phyloP scores from a whole-genome alignment of 2,329 filamentous ascomycete species.

The Cercospora beticola region DNA sequence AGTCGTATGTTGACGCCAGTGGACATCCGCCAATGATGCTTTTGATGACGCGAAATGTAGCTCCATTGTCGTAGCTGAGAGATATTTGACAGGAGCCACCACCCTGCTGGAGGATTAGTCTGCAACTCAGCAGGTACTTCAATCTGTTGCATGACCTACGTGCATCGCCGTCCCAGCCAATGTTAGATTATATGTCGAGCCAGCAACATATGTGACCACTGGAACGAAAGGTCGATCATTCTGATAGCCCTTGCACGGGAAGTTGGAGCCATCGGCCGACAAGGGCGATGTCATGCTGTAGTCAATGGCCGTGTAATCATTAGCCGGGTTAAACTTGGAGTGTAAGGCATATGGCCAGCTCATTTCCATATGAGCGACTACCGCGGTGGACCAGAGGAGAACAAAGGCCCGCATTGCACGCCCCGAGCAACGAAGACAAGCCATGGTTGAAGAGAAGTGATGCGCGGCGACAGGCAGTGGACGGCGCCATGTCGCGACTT shows the following conservation, averaged over 20 bases:
- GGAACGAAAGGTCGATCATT: constrained; percentile 51
- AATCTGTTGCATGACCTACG: neutral
- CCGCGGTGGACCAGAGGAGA: constrained; percentile 21
- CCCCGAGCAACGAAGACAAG: neutral
- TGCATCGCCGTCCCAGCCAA: constrained; percentile 57
- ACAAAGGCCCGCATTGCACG: constrained; percentile 3
- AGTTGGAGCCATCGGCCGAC: constrained; percentile 60
- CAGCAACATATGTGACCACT: constrained; percentile 62
- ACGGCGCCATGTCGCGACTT: neutral
- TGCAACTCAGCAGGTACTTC: neutral
- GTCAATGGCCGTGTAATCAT: constrained; percentile 54
- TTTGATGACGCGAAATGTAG: constrained; percentile 67
- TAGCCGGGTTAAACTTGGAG: constrained; percentile 51
- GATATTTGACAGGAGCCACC: constrained; percentile 77
- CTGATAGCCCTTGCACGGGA: constrained; percentile 72
- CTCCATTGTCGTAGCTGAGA: constrained; percentile 70
- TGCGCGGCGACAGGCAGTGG: neutral
- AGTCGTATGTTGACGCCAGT: constrained; percentile 57
- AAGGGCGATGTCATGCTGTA: constrained; percentile 73
- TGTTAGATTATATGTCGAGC: constrained; percentile 62
- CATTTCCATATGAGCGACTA: constrained; percentile 56
- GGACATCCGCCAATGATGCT: constrained; percentile 61
- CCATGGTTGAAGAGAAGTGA: constrained; percentile 17
- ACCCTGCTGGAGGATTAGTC: constrained; percentile 32
- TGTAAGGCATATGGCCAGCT: constrained; percentile 54